A percentile compares a stretch with the other conserved stretches of the same genome.
These are phyloP conservation scores for Chaetomium cochliodes DNA, from an alignment of 495 filamentous ascomycete species.

Conservation along the genomic window DNA sequence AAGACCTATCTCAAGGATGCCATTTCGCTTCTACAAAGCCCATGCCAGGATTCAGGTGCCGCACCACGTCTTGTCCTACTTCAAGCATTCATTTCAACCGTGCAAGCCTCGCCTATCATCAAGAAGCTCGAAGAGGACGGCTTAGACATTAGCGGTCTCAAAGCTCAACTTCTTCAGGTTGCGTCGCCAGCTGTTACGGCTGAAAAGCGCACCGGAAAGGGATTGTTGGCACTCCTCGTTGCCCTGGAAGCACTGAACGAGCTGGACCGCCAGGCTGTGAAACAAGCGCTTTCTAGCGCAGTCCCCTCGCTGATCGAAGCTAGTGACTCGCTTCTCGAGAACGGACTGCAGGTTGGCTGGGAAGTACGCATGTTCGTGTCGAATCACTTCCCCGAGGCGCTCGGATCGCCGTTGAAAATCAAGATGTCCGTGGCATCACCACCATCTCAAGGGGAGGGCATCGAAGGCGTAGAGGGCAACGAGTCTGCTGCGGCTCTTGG, in stretches of 20 bases:
- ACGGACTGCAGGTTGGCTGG: slow-evolving; percentile 37
- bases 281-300: slow-evolving; percentile 7
- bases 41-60: slow-evolving; percentile 26
- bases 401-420: slow-evolving; percentile 26
- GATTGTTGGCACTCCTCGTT: slow-evolving; percentile 22
- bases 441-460: background rate
- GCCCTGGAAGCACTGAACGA: slow-evolving; percentile 26
- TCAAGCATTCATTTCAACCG: slow-evolving; percentile 21
- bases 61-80: slow-evolving; percentile 27
- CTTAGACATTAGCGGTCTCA: slow-evolving; percentile 21
- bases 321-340: slow-evolving; percentile 33
- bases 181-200: slow-evolving; percentile 15
- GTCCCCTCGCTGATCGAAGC: slow-evolving; percentile 30
- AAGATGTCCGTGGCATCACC: slow-evolving; percentile 10
- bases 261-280: slow-evolving; percentile 20
- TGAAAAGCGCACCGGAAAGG: slow-evolving; percentile 21
- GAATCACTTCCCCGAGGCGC: slow-evolving; percentile 28
- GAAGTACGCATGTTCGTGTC: slow-evolving; percentile 42
- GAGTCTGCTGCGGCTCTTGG: slow-evolving; percentile 16
- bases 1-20: slow-evolving; percentile 37
- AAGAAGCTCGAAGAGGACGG: slow-evolving; percentile 23
- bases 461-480: background rate
- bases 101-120: slow-evolving; percentile 18
- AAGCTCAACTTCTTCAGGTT: slow-evolving; percentile 18
- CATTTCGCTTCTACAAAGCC: slow-evolving; percentile 29